Evolutionary conservation across 2,329 filamentous ascomycete species (phyloP).

Genomic region (Cordyceps tenuipes): DNA sequence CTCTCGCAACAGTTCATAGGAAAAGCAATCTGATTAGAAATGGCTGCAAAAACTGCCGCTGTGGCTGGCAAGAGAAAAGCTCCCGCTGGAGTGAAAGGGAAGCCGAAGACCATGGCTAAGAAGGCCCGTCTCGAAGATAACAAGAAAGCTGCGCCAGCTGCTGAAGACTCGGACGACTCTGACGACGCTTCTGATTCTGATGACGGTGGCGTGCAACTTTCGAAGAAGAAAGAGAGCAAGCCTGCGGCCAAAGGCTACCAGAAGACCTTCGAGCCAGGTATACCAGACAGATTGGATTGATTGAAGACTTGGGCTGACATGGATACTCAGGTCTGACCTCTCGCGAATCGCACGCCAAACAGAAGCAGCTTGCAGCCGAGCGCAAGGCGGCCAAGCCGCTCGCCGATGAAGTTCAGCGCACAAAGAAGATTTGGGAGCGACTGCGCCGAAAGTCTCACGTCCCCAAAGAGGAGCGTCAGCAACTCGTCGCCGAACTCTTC

Average conservation of each 20-base stretch:
- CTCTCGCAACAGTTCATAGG: slow-evolving; percentile 6
- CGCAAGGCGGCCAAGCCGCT: slow-evolving; percentile 90
- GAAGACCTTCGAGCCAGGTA: slow-evolving; percentile 36
- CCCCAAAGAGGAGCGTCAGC: slow-evolving; percentile 76
- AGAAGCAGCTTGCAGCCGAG: slow-evolving; percentile 79
- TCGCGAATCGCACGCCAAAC: slow-evolving; percentile 84
- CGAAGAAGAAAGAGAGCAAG: slow-evolving; percentile 30
- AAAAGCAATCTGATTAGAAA: slow-evolving; percentile 20
- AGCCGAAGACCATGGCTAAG: slow-evolving; percentile 36
- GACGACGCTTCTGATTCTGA: slow-evolving; percentile 42
- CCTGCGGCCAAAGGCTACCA: slow-evolving; percentile 24
- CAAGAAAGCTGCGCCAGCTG: slow-evolving; percentile 20
- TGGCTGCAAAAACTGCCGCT: slow-evolving; percentile 41
- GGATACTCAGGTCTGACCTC: slow-evolving; percentile 49
- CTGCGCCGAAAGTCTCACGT: slow-evolving; percentile 90
- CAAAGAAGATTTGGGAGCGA: slow-evolving; percentile 96
- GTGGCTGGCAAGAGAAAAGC: slow-evolving; percentile 51
- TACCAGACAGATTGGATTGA: slow-evolving; percentile 15
- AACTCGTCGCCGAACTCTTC: slow-evolving; percentile 83
- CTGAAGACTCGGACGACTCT: slow-evolving; percentile 28
- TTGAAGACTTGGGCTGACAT: slow-evolving; percentile 10
- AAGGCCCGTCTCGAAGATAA: slow-evolving; percentile 39
- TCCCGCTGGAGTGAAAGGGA: slow-evolving; percentile 34
- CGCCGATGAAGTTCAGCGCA: slow-evolving; percentile 76
- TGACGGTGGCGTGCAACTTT: slow-evolving; percentile 43